Evolutionary conservation across 768 basidiomycete genomes (phyloP).

Genomic region (Phaeotremella fagi): DNA sequence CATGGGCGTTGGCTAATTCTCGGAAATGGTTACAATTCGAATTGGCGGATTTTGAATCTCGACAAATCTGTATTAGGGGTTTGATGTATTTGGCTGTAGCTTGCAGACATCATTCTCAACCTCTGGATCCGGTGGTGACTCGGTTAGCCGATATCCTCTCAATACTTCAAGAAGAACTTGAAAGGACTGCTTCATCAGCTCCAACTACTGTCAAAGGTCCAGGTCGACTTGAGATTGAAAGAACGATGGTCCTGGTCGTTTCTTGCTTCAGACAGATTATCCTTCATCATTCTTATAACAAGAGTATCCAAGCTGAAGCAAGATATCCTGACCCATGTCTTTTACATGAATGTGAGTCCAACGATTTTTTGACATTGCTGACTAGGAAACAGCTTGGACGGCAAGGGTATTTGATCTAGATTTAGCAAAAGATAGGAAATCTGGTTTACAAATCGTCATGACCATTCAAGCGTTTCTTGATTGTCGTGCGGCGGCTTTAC

Average conservation of each 20-base stretch:
- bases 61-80: conserved; percentile 69
- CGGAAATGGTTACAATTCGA: conserved; percentile 64
- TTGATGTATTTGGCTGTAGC: conserved; percentile 66
- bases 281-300: conserved; percentile 49
- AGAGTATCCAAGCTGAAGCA: conserved; percentile 25
- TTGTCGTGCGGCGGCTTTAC: conserved; percentile 55
- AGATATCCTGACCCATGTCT: conserved; percentile 63
- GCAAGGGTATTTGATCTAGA: conserved; percentile 54
- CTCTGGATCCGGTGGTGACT: conserved; percentile 55
- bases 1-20: conserved; percentile 61
- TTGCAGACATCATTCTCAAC: conserved; percentile 55
- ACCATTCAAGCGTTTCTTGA: conserved; percentile 62
- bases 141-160: conserved; percentile 65
- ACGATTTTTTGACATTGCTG: neutral
- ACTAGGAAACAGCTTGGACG: conserved; percentile 57
- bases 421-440: conserved; percentile 53
- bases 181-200: conserved; percentile 8
- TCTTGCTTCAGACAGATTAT: conserved; percentile 58
- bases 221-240: conserved; percentile 42
- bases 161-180: conserved; percentile 56
- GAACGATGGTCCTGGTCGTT: conserved; percentile 57
- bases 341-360: conserved; percentile 55
- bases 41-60: conserved; percentile 60
- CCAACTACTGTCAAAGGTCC: neutral
- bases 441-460: conserved; percentile 57